Evolutionary conservation across 352 stramenopile genomes (phyloP), one percentile per base, ranked within the genome.

Genomic region (Pythium brassicae): DNA sequence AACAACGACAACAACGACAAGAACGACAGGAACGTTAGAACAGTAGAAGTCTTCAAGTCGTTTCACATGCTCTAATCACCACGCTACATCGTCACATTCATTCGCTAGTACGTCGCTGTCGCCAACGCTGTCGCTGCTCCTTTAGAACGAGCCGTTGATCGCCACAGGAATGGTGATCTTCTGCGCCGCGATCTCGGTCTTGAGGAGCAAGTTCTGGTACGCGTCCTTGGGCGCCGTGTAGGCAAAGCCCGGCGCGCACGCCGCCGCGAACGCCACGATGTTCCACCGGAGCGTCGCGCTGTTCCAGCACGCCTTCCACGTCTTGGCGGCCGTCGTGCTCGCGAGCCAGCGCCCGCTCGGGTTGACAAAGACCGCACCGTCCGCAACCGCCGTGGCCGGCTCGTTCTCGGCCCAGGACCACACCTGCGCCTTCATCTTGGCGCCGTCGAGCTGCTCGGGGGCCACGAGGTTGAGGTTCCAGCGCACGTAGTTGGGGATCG

Each of bases 321-420:
- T 83, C 20, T 61, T 71, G 2, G 69, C 69, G 25, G 65, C 60
- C 25, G 72, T 66, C 1, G 49, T 44, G 11, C 76, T 71, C 26
- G 74, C 73, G 58, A 77, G 76, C 77, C 77, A 87, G 7, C 73
- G 66, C 1, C 77, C 77, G 47, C 81, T 72, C 3, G 64, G 64
- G 34, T 66, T 66, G 4, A 70, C 82, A 47, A 87, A 63, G 53
- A 74, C 61, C 19, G 75, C 71, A 2, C 65, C 73, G 5, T 54
- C 62, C 9, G 10, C 66, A 62, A 1, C 61, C 64, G n/a, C 23
- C 43, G 66, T 61, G 7, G 61, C 62, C 27, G 78, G 78, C 48
- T 88, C 78, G 47, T 81, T 73, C 29, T 71, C 52, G 1, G 79
- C 79, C 74, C 78, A 91, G 1, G 65, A 72, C 80, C 80, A 91